Evolutionary conservation across 495 filamentous ascomycete species (phyloP), one percentile per base, ranked within the genome.

Genomic region (Penicillium ochrochloron): DNA sequence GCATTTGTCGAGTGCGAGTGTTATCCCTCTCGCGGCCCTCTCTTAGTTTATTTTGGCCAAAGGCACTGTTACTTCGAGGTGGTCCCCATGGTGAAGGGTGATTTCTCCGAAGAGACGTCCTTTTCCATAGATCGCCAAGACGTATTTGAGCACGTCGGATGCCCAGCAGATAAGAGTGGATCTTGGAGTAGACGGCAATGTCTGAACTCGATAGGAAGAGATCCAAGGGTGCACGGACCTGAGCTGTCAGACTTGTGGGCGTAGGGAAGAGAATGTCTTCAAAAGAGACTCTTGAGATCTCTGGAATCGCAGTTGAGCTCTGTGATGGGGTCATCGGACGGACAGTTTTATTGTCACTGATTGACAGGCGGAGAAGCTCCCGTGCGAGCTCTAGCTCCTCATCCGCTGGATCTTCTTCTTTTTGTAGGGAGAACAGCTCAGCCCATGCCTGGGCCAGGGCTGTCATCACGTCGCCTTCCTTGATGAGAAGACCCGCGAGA

Each of bases 141-240:
- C 88, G 86, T 5, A 97, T 82, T 69, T 97, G 92, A 3, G 92
- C 90, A 35, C 92, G 86, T 23, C 93, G 88, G 25, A 97, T 85
- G 0, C 89, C 88, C 2, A 97, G 78, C 0, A 99, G 86, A 74
- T 97, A 99, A 6, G 93, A 86, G 70, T 95, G 90, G 48, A 97
- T 90, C 5, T 84, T 83, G 0, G 93, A 90, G 70, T 99, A 99
- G 0, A 81, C 84, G 25, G 88, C 83, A 3, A 96, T 76, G 63
- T 97, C 93, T 2, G 87, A 78, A 31, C 82, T 78, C 29, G 89
- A 86, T 34, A 99, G 85, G 70, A 99, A 96, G 2, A 99, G 80
- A 66, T 97, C 94, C 1, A 97, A 74, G 0, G 95, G 94, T 5
- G 92, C 89, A 4, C 84, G 87, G 12, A 97, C 85, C 55, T 89